Evolutionary conservation across 345 rosid genomes (phyloP).

Genomic region (Eucalyptus victrix): DNA sequence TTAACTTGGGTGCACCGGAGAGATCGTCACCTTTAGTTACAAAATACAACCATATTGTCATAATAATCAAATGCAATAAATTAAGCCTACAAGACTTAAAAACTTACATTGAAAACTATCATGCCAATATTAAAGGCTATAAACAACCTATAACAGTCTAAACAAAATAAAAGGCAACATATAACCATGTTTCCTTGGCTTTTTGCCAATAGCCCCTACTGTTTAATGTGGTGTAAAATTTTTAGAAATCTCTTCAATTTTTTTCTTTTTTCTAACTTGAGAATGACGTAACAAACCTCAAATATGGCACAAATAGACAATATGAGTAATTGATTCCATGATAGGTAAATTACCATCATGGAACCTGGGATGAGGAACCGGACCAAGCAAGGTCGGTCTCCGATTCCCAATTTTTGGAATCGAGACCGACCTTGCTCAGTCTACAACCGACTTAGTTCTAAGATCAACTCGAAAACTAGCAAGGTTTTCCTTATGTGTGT

Average conservation of each 20-base stretch:
- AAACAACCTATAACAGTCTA: neutral
- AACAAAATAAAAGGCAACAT: no score
- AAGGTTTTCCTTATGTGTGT: no score
- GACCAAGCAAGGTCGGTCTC: no score
- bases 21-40: neutral
- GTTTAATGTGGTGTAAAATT: neutral
- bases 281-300: neutral
- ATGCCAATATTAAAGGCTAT: neutral
- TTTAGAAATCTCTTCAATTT: neutral
- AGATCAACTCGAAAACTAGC: no score
- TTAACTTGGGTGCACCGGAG: neutral
- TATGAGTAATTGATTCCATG: no score
- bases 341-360: no score
- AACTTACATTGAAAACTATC: no score
- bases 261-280: neutral
- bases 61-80: neutral
- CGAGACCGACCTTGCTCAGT: accelerated
- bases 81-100: neutral
- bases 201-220: neutral
- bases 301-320: neutral
- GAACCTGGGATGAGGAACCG: no score
- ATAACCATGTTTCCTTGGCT: neutral
- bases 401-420: no score
- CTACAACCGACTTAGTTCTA: no score
- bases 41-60: neutral